Base-by-base conservation (phyloP, 192 early-diverging fungal genomes). In the Obelidium mucronatum region DNA sequence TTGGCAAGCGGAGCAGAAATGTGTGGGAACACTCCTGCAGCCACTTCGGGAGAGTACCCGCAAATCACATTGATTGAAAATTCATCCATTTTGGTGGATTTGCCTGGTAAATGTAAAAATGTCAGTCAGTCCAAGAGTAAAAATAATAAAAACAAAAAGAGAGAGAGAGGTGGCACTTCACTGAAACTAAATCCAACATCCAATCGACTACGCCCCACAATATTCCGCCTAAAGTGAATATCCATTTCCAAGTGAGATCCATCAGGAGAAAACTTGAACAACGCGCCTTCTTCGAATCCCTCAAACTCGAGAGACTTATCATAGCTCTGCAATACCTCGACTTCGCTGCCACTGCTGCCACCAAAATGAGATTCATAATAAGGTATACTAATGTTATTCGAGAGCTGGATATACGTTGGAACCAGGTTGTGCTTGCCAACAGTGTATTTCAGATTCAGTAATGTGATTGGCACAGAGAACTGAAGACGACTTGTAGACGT, bases 181-280 rank as follows among this genome's bases (percentile, higher is more conserved):
- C 69, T 42, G 36, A 72, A 72, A 1, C 40, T 31, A 58, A 72
- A 58, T 54, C 69, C 69, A 17, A 56, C 69, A 58, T 11, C 2
- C 33, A 72, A 4, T 13, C 28, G 2, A 31, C 17, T 22, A 34
- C 69, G 52, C 15, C 69, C 69, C 13, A 35, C 26, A 1, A 72
- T 5, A 40, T 72, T 54, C 24, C 69, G 6, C 34, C 58, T 72
- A 51, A 72, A 72, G 36, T 34, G 11, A 19, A 72, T 1, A 59
- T 72, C 69, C 69, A 72, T 58, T 58, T 72, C 69, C 26, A 72
- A 37, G 37, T 59, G 69, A 54, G 69, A 72, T 24, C 69, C 69
- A 37, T 72, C 69, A 24, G 30, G 13, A 4, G 69, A 72, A 37
- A 34, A 72, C 37, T 72, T 72, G 51, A 72, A 40, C 13, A 72